Evolutionary conservation across 495 filamentous ascomycete genomes (phyloP).

Genomic region (Penicillium silybi): DNA sequence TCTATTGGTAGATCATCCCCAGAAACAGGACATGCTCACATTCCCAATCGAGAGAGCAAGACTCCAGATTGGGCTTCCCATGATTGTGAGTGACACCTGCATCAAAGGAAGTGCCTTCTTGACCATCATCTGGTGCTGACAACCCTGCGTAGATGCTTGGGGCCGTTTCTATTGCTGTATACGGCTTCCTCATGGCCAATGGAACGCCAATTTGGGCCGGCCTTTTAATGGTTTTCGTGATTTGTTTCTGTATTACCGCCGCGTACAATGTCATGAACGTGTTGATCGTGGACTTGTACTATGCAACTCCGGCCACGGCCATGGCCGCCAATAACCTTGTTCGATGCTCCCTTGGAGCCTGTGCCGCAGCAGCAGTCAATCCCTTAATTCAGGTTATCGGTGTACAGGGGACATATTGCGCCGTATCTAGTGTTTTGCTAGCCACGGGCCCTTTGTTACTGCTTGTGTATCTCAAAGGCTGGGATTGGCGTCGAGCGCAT

Average conservation of each 20-base stretch:
- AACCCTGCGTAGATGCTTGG: slow-evolving; percentile 13
- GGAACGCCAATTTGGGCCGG: slow-evolving; percentile 42
- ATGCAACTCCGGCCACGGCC: slow-evolving; percentile 54
- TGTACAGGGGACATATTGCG: slow-evolving; percentile 13
- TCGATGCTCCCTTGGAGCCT: slow-evolving; percentile 62
- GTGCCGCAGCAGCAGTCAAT: slow-evolving; percentile 52
- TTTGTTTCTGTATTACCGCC: slow-evolving; percentile 50
- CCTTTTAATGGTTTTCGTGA: slow-evolving; percentile 50
- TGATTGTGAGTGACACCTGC: slow-evolving; percentile 14
- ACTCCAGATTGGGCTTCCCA: slow-evolving; percentile 38
- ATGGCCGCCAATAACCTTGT: slow-evolving; percentile 69
- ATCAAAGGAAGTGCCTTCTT: not conserved
- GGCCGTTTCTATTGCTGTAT: slow-evolving; percentile 10
- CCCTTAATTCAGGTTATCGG: slow-evolving; percentile 47
- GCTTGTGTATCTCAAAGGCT: slow-evolving; percentile 16
- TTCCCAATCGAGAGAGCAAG: slow-evolving; percentile 45
- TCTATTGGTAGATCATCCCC: slow-evolving; percentile 36
- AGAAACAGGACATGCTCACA: slow-evolving; percentile 32
- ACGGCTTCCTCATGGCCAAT: slow-evolving; percentile 10
- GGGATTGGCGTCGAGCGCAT: slow-evolving; percentile 11
- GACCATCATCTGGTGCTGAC: not conserved
- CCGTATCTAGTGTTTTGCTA: slow-evolving; percentile 13
- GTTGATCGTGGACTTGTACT: slow-evolving; percentile 59
- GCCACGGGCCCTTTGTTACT: slow-evolving; percentile 12
- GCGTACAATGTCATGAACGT: slow-evolving; percentile 44